Evolutionary conservation across 352 stramenopile species (phyloP).

Genomic region (Stramenopiles sp.): DNA sequence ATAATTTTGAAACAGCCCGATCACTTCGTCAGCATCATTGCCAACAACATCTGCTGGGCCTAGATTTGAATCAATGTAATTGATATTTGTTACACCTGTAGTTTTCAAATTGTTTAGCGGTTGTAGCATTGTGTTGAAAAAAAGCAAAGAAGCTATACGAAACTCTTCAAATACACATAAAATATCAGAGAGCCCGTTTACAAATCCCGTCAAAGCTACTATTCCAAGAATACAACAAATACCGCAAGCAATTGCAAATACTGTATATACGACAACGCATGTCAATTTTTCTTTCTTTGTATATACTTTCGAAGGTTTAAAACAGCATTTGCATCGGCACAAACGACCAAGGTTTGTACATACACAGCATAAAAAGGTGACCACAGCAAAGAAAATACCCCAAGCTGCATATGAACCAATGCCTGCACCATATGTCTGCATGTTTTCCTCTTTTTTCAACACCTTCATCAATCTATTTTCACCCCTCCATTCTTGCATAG

Average conservation of each 20-base stretch:
- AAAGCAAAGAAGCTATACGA: background rate
- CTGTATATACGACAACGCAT: background rate
- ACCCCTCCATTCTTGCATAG: background rate
- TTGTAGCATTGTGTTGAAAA: background rate
- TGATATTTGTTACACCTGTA: background rate
- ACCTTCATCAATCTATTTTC: background rate
- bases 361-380: background rate
- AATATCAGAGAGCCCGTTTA: background rate
- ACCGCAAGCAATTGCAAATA: background rate
- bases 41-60: background rate
- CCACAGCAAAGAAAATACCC: background rate
- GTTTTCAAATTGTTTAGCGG: background rate
- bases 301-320: constrained; percentile 1
- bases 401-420: background rate
- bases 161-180: background rate
- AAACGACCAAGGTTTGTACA: background rate
- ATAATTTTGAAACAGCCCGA: background rate
- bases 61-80: background rate
- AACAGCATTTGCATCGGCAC: background rate
- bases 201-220: background rate
- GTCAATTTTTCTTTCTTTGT: background rate
- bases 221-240: background rate
- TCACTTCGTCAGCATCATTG: background rate
- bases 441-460: background rate
- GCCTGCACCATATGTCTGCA: background rate